Percentiles rank a stretch among this genome's conserved stretches.
phyloP scores from a whole-genome alignment of 148 eudicot genomes.

The Linanthus parryae region DNA sequence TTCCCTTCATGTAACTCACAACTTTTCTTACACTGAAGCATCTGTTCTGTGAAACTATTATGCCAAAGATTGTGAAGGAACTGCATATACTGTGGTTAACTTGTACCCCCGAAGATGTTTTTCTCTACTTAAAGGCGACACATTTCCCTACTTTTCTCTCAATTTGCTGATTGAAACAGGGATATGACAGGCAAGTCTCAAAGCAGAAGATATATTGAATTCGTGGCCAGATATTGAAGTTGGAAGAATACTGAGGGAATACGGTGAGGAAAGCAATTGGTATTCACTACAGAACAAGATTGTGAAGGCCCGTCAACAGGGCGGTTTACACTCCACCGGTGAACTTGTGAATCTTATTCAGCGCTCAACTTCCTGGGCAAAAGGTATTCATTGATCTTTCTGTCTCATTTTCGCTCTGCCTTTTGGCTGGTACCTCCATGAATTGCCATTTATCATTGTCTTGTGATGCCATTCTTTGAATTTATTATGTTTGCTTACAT shows the following conservation, averaged over 20 bases:
- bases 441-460: no score
- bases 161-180: slow-evolving; percentile 77
- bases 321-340: slow-evolving; percentile 75
- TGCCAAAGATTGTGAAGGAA: no score
- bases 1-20: no score
- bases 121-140: slow-evolving; percentile 2
- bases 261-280: slow-evolving; percentile 99
- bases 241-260: slow-evolving; percentile 76
- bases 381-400: slow-evolving; percentile 33
- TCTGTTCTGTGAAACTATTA: no score
- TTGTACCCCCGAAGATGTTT: no score
- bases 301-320: slow-evolving; percentile 65
- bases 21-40: no score
- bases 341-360: slow-evolving; percentile 74
- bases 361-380: slow-evolving; percentile 41
- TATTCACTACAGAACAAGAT: slow-evolving; percentile 70
- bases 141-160: slow-evolving; percentile 15
- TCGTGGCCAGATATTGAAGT: slow-evolving; percentile 77
- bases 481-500: no score
- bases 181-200: slow-evolving; percentile 74
- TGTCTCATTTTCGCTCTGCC: not conserved
- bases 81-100: no score
- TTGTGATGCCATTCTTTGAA: no score
- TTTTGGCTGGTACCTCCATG: no score
- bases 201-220: slow-evolving; percentile 90